Evolutionary conservation across 768 basidiomycete genomes (phyloP).

Genomic region (Rhodocollybia butyracea): DNA sequence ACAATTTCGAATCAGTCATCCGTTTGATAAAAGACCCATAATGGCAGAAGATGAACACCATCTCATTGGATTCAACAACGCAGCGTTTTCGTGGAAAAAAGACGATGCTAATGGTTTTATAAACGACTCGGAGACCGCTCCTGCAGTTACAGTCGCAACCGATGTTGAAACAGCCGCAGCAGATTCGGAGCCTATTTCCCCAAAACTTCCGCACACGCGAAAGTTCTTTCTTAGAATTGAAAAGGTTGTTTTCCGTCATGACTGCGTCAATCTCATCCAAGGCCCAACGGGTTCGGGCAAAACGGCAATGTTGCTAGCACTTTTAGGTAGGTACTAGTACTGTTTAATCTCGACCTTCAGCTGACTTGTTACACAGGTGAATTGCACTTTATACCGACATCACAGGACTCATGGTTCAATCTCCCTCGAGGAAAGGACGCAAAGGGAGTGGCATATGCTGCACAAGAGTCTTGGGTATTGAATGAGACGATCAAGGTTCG

Average conservation of each 20-base stretch:
- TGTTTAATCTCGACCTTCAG: background rate
- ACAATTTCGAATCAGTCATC: background rate
- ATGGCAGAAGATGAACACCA: background rate
- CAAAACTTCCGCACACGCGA: conserved; percentile 4
- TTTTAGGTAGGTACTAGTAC: conserved; percentile 25
- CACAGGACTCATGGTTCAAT: conserved; percentile 41
- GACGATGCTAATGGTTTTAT: background rate
- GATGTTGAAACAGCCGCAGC: background rate
- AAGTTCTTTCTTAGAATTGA: conserved; percentile 37
- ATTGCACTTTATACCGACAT: conserved; percentile 39
- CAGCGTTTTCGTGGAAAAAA: background rate
- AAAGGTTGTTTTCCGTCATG: conserved; percentile 40
- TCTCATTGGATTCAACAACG: background rate
- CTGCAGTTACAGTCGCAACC: background rate
- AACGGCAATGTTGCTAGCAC: conserved; percentile 45
- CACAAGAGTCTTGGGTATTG: conserved; percentile 62
- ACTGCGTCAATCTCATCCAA: conserved; percentile 38
- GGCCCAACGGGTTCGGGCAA: conserved; percentile 38
- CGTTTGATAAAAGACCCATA: background rate
- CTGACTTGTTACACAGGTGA: conserved; percentile 24
- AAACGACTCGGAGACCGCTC: background rate
- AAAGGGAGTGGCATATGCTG: conserved; percentile 60
- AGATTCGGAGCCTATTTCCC: background rate
- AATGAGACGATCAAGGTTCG: conserved; percentile 50
- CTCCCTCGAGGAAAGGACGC: conserved; percentile 46